phyloP scores from a whole-genome alignment of 352 stramenopile species.

The Phytopythium mirpurense region DNA sequence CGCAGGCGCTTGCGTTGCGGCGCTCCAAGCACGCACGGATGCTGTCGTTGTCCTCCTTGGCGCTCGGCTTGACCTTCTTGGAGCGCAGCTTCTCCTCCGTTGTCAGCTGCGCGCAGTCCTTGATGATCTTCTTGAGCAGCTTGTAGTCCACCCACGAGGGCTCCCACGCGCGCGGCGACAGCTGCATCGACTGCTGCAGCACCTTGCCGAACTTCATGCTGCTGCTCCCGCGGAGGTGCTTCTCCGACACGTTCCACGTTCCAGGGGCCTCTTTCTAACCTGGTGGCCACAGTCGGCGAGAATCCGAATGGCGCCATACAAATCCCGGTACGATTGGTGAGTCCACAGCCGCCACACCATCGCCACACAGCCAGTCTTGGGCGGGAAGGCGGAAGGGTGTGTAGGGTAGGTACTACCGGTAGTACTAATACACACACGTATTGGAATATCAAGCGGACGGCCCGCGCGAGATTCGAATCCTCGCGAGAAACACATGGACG shows the following conservation, averaged over 20 bases:
- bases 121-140: constrained; percentile 87
- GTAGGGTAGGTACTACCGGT: no score
- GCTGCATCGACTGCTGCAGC: constrained; percentile 81
- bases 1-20: no score
- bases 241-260: no score
- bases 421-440: no score
- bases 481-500: neutral
- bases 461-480: neutral
- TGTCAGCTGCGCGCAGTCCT: constrained; percentile 84
- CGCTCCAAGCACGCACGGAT: constrained; percentile 48
- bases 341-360: no score
- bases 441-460: no score
- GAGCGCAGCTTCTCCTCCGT: constrained; percentile 84
- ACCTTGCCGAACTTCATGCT: constrained; percentile 89
- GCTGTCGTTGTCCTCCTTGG: constrained; percentile 84
- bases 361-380: no score
- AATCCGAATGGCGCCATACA: no score
- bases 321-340: no score
- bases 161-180: constrained; percentile 74
- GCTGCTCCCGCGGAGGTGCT: neutral
- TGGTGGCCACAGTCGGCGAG: no score
- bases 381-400: no score
- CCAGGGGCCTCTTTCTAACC: no score
- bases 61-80: constrained; percentile 65
- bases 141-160: constrained; percentile 86